These are phyloP conservation scores for Penicillium flavigenum DNA, from an alignment of 495 filamentous ascomycete genomes.

Conservation along the genomic window DNA sequence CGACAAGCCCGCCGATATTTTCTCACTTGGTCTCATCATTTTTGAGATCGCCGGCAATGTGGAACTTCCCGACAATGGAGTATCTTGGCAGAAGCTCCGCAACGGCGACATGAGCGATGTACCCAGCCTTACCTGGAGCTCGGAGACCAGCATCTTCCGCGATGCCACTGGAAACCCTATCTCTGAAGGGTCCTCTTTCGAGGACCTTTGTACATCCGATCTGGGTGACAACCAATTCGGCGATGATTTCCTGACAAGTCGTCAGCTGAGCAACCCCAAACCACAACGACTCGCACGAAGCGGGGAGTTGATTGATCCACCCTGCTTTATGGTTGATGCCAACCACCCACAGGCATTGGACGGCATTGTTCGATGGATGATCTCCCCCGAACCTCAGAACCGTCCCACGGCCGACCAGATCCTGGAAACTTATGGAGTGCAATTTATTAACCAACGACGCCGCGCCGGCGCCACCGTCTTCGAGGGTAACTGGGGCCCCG, in stretches of 20 bases:
- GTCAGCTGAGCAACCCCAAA: slow-evolving; percentile 29
- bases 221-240: slow-evolving; percentile 47
- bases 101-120: slow-evolving; percentile 84
- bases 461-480: slow-evolving; percentile 85
- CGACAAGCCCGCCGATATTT: slow-evolving; percentile 90
- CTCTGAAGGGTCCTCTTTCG: slow-evolving; percentile 46
- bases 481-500: slow-evolving; percentile 94
- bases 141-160: slow-evolving; percentile 64
- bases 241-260: slow-evolving; percentile 32
- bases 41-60: slow-evolving; percentile 92
- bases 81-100: slow-evolving; percentile 82
- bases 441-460: slow-evolving; percentile 72
- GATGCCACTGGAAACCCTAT: slow-evolving; percentile 73
- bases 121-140: slow-evolving; percentile 77
- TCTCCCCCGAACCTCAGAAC: slow-evolving; percentile 66
- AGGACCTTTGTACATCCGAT: slow-evolving; percentile 53
- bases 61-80: slow-evolving; percentile 85
- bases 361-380: slow-evolving; percentile 85
- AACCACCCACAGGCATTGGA: slow-evolving; percentile 71
- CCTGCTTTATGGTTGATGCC: slow-evolving; percentile 79
- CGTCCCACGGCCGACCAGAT: slow-evolving; percentile 76
- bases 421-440: slow-evolving; percentile 62
- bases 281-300: slow-evolving; percentile 42
- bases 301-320: slow-evolving; percentile 72
- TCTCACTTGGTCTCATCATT: slow-evolving; percentile 89